Base-by-base conservation (phyloP, 371 early-diverging fungal species). In the Thermomucor indicae-seudaticae region DNA sequence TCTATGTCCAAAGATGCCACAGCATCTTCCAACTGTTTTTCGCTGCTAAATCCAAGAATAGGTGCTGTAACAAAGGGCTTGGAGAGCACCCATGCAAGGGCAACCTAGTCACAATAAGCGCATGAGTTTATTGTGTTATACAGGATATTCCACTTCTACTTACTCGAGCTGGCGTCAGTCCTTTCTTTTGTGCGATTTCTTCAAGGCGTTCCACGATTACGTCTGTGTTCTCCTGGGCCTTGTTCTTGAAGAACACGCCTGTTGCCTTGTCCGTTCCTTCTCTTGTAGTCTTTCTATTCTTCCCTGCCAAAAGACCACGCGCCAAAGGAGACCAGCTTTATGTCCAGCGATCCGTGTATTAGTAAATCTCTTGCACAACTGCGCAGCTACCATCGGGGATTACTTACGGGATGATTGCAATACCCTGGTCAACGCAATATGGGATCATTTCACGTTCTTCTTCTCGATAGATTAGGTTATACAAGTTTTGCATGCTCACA, bases 361-460 rank as follows among this genome's bases (percentile, higher is more conserved):
- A n/a, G n/a, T n/a, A n/a, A n/a, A n/a, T n/a, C n/a, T n/a, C n/a
- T n/a, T n/a, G n/a, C n/a, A n/a, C n/a, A n/a, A n/a, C n/a, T n/a
- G n/a, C n/a, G n/a, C n/a, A n/a, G n/a, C n/a, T n/a, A n/a, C n/a
- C n/a, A n/a, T n/a, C n/a, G 3, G 31, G 12, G 16, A 28, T 30
- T 34, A 11, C 29, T 25, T 30, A 46, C 25, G 73, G 77, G 27
- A 79, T 74, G 19, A 57, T 22, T 7, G 74, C 76, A 41, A 79
- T 69, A 14, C 60, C 60, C 27, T 59, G 53, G 42, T 77, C 74
- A 4, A 39, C 10, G 34, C 70, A 73, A 37, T 69, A 77, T 11
- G 81, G 76, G 34, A 65, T 55, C 78, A 80, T 79, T 39, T 82
- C 83, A 14, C 79, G 66, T 44, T 82, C 83, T 59, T 81, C 82